A percentile compares a stretch with the other conserved stretches of the same genome.
phyloP scores from a whole-genome alignment of 306 rosid genomes.

The Cotoneaster glaucophyllus region DNA sequence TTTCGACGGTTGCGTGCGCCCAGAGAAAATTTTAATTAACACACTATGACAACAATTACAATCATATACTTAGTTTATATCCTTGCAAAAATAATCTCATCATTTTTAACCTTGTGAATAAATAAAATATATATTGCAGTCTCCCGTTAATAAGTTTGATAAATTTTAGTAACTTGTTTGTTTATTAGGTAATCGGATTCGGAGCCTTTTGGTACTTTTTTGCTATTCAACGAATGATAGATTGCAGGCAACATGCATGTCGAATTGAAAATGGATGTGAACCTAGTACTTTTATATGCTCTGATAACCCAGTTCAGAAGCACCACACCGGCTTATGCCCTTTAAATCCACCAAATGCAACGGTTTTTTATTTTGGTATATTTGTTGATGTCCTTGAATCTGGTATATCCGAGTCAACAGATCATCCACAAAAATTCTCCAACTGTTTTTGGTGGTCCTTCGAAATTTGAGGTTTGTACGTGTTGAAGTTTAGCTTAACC shows the following conservation, averaged over 20 bases:
- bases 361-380: conserved; percentile 18
- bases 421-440: conserved; percentile 10
- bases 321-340: background rate
- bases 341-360: background rate
- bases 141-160: too few relatives aligned
- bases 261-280: background rate
- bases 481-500: too few relatives aligned
- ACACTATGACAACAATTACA: too few relatives aligned
- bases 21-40: too few relatives aligned
- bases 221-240: conserved; percentile 7
- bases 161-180: too few relatives aligned
- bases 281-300: background rate
- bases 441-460: conserved; percentile 25
- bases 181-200: background rate
- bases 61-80: too few relatives aligned
- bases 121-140: too few relatives aligned
- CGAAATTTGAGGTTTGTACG: conserved; percentile 26
- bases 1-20: too few relatives aligned
- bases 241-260: conserved; percentile 4
- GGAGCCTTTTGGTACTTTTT: conserved; percentile 28
- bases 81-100: too few relatives aligned
- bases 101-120: too few relatives aligned
- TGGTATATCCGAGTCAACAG: conserved; percentile 12
- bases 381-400: conserved; percentile 16
- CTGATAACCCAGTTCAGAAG: background rate